Conservation (phyloP, 2,329 filamentous ascomycete species). For the Coniella vitis region DNA sequence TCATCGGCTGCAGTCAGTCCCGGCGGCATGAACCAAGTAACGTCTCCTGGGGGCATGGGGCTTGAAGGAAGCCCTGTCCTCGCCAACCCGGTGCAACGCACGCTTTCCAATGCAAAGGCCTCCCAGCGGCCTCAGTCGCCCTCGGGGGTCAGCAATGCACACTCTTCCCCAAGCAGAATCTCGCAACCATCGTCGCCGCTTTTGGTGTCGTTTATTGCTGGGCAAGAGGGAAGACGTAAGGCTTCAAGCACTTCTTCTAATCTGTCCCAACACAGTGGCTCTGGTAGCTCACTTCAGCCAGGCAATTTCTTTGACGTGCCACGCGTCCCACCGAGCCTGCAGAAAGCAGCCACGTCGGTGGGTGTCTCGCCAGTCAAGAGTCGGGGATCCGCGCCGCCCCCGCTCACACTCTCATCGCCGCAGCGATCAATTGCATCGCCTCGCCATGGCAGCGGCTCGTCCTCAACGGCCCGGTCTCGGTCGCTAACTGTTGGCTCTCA, state of each 20-base stretch:
- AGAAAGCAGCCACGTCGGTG: constrained; percentile 52
- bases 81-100: constrained; percentile 72
- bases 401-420: constrained; percentile 47
- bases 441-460: constrained; percentile 52
- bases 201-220: constrained; percentile 92
- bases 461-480: constrained; percentile 60
- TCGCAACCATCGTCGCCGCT: constrained; percentile 79
- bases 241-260: constrained; percentile 84
- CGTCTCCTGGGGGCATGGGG: constrained; percentile 50
- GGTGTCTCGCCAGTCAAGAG: constrained; percentile 51
- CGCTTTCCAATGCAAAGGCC: constrained; percentile 74
- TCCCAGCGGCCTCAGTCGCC: constrained; percentile 78
- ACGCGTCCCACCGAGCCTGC: constrained; percentile 51
- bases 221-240: constrained; percentile 77
- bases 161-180: constrained; percentile 78
- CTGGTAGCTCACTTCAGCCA: constrained; percentile 60
- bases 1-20: constrained; percentile 36
- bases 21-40: constrained; percentile 32
- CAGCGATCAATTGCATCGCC: constrained; percentile 57
- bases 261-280: constrained; percentile 62
- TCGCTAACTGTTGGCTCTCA: constrained; percentile 93
- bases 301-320: constrained; percentile 66
- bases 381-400: constrained; percentile 42
- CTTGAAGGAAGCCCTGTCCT: constrained; percentile 82
- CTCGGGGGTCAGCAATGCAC: constrained; percentile 69